A percentile compares a stretch with the other conserved stretches of the same genome.
Evolutionary conservation across 345 rosid species (phyloP).

Genomic region (Adansonia digitata): DNA sequence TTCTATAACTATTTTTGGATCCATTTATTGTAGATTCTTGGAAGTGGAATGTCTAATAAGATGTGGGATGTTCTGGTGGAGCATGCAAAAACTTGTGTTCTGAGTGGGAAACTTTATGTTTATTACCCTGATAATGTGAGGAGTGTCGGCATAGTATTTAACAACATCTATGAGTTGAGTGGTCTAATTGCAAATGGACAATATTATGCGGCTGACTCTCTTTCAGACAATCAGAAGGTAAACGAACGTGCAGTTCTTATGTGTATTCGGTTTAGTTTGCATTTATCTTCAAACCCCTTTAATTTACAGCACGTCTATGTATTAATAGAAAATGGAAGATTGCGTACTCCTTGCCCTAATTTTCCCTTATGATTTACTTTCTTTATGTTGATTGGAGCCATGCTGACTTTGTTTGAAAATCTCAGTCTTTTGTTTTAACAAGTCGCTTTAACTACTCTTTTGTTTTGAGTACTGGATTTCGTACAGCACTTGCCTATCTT

Average conservation of each 20-base stretch:
- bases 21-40: conserved; percentile 64
- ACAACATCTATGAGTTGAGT: conserved; percentile 70
- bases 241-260: background rate
- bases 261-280: background rate
- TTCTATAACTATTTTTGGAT: conserved; percentile 7
- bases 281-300: background rate
- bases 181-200: conserved; percentile 74
- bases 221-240: conserved; percentile 89
- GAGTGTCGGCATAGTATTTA: conserved; percentile 70
- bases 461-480: background rate
- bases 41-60: conserved; percentile 98
- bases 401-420: background rate
- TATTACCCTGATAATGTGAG: conserved; percentile 67
- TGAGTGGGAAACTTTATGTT: conserved; percentile 75
- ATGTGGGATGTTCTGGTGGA: conserved; percentile 98
- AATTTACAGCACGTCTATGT: background rate
- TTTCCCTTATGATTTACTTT: background rate
- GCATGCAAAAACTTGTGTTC: conserved; percentile 88
- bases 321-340: background rate
- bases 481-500: background rate
- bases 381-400: background rate
- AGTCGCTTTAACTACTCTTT: background rate
- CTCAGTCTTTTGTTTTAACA: background rate
- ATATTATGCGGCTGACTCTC: conserved; percentile 65
- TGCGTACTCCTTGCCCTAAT: background rate